A percentile compares a stretch with the other conserved stretches of the same genome.
phyloP scores from a whole-genome alignment of 1,139 yeast genomes.

The Scheffersomyces insectosa region DNA sequence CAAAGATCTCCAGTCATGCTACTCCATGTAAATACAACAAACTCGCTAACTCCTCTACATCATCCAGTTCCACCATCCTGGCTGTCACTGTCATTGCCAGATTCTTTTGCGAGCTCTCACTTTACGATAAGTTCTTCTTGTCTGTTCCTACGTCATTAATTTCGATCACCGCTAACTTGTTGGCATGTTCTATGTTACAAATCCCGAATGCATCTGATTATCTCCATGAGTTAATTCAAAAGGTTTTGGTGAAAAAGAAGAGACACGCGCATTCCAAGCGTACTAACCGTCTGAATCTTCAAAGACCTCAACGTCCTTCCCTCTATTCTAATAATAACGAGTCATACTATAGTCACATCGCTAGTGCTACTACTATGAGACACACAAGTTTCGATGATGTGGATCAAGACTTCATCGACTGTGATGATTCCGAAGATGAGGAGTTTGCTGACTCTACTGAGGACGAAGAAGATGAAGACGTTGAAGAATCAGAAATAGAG shows the following conservation, averaged over 20 bases:
- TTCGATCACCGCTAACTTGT: conserved; percentile 66
- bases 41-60: conserved; percentile 3
- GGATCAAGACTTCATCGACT: conserved; percentile 9
- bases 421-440: conserved; percentile 13
- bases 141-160: conserved; percentile 61
- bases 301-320: conserved; percentile 2
- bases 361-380: conserved; percentile 7
- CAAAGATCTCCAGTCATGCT: conserved; percentile 20
- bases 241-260: conserved; percentile 7
- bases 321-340: conserved; percentile 10
- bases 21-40: conserved; percentile 38
- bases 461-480: conserved; percentile 13
- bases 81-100: conserved; percentile 60
- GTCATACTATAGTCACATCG: conserved; percentile 10
- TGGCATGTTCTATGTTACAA: conserved; percentile 69
- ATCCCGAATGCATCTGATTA: conserved; percentile 38
- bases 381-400: conserved; percentile 7
- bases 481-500: conserved; percentile 20
- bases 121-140: conserved; percentile 70
- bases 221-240: conserved; percentile 25
- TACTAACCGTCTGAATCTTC: conserved; percentile 3
- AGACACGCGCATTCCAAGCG: conserved; percentile 5
- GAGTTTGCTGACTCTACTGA: conserved; percentile 6
- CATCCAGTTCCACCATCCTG: conserved; percentile 34
- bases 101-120: conserved; percentile 73